These are phyloP conservation scores for Corrigiola litoralis DNA, from an alignment of 179 eudicot genomes.

Conservation along the genomic window DNA sequence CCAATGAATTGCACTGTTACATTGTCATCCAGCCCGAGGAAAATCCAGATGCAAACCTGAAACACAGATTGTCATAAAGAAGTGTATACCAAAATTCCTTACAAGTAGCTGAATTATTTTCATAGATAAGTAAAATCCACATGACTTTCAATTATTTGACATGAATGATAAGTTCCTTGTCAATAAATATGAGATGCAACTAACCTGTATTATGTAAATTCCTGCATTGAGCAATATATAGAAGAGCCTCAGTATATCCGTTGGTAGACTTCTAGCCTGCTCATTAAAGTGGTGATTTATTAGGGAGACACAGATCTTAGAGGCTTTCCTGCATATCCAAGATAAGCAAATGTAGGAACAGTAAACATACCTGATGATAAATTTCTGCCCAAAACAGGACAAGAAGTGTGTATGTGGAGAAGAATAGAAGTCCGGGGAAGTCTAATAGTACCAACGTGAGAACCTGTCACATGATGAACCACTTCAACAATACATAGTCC, in stretches of 20 bases:
- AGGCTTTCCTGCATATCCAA: neutral
- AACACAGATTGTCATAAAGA: neutral
- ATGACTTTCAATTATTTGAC: neutral
- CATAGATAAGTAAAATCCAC: neutral
- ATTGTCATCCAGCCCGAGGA: slow-evolving; percentile 63
- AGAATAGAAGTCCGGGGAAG: slow-evolving; percentile 86
- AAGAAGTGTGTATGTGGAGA: slow-evolving; percentile 91
- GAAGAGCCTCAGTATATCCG: slow-evolving; percentile 64
- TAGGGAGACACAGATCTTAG: neutral
- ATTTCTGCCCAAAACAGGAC: slow-evolving; percentile 97
- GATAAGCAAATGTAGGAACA: neutral
- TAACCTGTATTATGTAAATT: slow-evolving; percentile 75
- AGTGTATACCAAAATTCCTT: too few species aligned
- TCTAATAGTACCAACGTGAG: slow-evolving; percentile 54
- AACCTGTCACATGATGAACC: slow-evolving; percentile 43
- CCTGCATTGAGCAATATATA: slow-evolving; percentile 57
- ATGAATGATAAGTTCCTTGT: neutral
- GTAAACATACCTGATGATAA: slow-evolving; percentile 67
- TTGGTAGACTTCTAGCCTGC: slow-evolving; percentile 86
- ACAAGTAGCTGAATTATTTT: too few species aligned
- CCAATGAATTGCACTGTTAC: slow-evolving; percentile 51
- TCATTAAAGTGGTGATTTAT: slow-evolving; percentile 22
- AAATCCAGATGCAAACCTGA: slow-evolving; percentile 79
- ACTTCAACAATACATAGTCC: neutral
- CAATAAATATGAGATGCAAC: slow-evolving; percentile 5